These are phyloP conservation scores for Candida hispaniensis DNA, from an alignment of 805 yeast genomes.

Conservation along the genomic window DNA sequence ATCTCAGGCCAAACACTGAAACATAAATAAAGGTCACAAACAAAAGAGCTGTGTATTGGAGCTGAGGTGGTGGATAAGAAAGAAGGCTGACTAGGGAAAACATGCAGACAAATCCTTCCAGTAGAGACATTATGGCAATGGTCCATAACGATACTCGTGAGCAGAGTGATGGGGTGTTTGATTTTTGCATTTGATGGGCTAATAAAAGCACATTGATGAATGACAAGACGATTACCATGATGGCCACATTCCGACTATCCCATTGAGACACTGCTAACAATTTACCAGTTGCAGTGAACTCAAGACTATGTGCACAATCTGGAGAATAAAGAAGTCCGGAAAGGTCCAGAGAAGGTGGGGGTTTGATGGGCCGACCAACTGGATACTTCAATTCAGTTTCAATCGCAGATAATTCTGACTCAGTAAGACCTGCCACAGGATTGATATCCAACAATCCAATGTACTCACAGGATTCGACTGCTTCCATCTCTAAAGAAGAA, in stretches of 20 bases:
- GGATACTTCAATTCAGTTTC: slow-evolving; percentile 69
- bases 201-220: slow-evolving; percentile 46
- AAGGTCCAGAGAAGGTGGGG: slow-evolving; percentile 46
- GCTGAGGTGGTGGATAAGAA: slow-evolving; percentile 41
- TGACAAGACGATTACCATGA: slow-evolving; percentile 38
- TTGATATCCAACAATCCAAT: slow-evolving; percentile 57
- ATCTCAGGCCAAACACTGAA: slow-evolving; percentile 64
- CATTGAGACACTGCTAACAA: slow-evolving; percentile 2
- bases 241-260: slow-evolving; percentile 30
- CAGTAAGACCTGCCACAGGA: slow-evolving; percentile 41
- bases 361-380: slow-evolving; percentile 61
- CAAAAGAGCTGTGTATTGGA: slow-evolving; percentile 60
- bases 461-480: slow-evolving; percentile 54
- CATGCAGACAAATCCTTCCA: slow-evolving; percentile 62
- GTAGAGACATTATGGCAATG: slow-evolving; percentile 44
- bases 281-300: slow-evolving; percentile 15
- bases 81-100: slow-evolving; percentile 49
- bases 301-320: slow-evolving; percentile 63
- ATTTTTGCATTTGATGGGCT: slow-evolving; percentile 56
- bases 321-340: slow-evolving; percentile 70
- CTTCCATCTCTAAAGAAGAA: slow-evolving; percentile 44
- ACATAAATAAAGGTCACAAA: slow-evolving; percentile 60
- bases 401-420: slow-evolving; percentile 41
- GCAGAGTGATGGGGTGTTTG: slow-evolving; percentile 71
- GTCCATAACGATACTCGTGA: slow-evolving; percentile 64